Evolutionary conservation across 2,329 filamentous ascomycete genomes (phyloP), one percentile per base, ranked within the genome.

Genomic region (Pezicula carpinea): DNA sequence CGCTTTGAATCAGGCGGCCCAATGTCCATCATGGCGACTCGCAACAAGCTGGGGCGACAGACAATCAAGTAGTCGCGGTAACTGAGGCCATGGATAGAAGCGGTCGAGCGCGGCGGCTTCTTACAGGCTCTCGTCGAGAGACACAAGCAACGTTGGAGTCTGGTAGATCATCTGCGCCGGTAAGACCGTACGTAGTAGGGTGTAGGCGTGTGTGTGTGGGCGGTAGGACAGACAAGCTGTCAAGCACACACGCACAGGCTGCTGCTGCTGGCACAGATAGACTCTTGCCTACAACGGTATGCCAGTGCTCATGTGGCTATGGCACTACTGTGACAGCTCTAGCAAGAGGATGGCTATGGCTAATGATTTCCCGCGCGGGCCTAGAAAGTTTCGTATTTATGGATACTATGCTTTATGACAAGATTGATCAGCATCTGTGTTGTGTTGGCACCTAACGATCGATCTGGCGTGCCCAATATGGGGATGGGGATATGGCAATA

Each of bases 1-100:
- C 79, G 77, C 71, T 82, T 82, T 62, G 66, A 68, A 61, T 81
- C 77, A 61, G 76, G 76, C 67, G 66, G 73, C 66, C 70, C 75
- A 70, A 69, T 69, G 69, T 82, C 79, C 79, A 82, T 82, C 72
- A 59, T 63, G 52, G 45, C 52, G 53, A 51, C 56, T 56, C 50
- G 53, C 49, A 15, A 40, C 18, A 33, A 29, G 32, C 68, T 77
- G 65, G 26, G 65, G 60, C 60, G 61, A 66, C 70, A 73, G 70
- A 71, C 62, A 65, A 45, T 62, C 54, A 62, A 53, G 54, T 50
- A 57, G 53, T 51, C 57, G 57, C 59, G 49, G 51, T 57, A 59
- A 53, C 51, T 55, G 57, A 64, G 63, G 65, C 66, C 65, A 68
- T 67, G 55, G 59, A 66, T 60, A 63, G 38, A 23, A 40, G 56